A percentile compares a stretch with the other conserved stretches of the same genome.
Conservation (phyloP, 2,329 filamentous ascomycete species). For the Albophoma yamanashiensis region DNA sequence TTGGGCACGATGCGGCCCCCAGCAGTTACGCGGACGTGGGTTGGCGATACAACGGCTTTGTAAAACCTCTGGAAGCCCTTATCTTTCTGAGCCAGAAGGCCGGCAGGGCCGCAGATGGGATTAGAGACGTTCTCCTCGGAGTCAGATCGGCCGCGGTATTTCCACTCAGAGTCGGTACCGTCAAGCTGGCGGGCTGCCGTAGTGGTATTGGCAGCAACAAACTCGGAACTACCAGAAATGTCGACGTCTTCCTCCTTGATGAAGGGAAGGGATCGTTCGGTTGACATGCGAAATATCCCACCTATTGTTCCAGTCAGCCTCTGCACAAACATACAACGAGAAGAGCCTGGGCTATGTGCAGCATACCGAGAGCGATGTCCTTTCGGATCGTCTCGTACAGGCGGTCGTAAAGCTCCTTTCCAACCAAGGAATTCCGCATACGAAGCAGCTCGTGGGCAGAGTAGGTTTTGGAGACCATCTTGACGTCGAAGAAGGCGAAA, state of each 20-base stretch:
- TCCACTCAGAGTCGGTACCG: conserved; percentile 30
- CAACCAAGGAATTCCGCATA: conserved; percentile 15
- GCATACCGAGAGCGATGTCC: conserved; percentile 30
- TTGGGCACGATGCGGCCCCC: conserved; percentile 59
- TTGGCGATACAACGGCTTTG: conserved; percentile 57
- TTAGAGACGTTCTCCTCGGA: conserved; percentile 31
- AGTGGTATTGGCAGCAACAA: conserved; percentile 5
- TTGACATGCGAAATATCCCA: conserved; percentile 20
- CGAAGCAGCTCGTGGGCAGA: conserved; percentile 32
- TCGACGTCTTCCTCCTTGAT: conserved; percentile 18
- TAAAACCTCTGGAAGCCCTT: conserved; percentile 60
- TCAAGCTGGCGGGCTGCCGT: conserved; percentile 20
- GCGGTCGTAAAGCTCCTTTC: conserved; percentile 15
- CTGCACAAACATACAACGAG: not conserved
- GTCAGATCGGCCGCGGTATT: conserved; percentile 34
- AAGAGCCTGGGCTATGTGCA: not conserved
- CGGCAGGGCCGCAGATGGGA: conserved; percentile 43
- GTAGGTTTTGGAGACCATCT: conserved; percentile 34
- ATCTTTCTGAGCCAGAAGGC: conserved; percentile 41
- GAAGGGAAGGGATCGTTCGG: conserved; percentile 14
- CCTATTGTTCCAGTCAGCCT: conserved; percentile 6
- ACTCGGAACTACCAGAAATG: conserved; percentile 1
- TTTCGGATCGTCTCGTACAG: conserved; percentile 23
- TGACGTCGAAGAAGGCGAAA: conserved; percentile 25
- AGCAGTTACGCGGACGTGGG: conserved; percentile 56